phyloP scores from a whole-genome alignment of 495 filamentous ascomycete genomes.

The Aspergillus incahuasiensis region DNA sequence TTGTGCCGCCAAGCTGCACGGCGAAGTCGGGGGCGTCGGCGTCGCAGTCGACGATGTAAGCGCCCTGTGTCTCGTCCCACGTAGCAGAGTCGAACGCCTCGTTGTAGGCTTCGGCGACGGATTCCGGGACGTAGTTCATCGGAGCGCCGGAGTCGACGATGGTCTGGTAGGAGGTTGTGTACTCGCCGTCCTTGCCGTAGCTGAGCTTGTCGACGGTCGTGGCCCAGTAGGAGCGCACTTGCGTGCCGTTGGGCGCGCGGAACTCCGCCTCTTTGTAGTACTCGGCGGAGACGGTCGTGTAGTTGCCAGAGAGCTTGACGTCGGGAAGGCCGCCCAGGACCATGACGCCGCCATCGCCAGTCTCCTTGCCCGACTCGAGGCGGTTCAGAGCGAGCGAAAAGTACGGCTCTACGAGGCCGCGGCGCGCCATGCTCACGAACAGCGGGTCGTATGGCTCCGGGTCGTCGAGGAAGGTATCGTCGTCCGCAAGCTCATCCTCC shows the following conservation, averaged over 20 bases:
- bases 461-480: not conserved
- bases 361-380: slow-evolving; percentile 11
- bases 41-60: slow-evolving; percentile 59
- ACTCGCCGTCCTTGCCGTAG: slow-evolving; percentile 19
- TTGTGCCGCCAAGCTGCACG: slow-evolving; percentile 42
- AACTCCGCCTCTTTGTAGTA: slow-evolving; percentile 11
- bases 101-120: slow-evolving; percentile 55
- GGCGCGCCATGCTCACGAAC: slow-evolving; percentile 51
- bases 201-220: slow-evolving; percentile 15
- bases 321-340: slow-evolving; percentile 25
- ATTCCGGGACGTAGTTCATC: slow-evolving; percentile 53
- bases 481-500: slow-evolving; percentile 18
- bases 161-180: slow-evolving; percentile 27
- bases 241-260: slow-evolving; percentile 8
- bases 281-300: slow-evolving; percentile 21
- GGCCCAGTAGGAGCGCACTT: slow-evolving; percentile 24
- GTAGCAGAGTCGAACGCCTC: slow-evolving; percentile 50
- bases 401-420: slow-evolving; percentile 47
- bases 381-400: slow-evolving; percentile 45
- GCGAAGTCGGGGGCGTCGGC: slow-evolving; percentile 51
- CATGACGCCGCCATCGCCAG: slow-evolving; percentile 24
- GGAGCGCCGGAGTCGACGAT: slow-evolving; percentile 71
- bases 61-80: slow-evolving; percentile 39
- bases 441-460: slow-evolving; percentile 47
- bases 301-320: slow-evolving; percentile 14